Percentiles rank a stretch among this genome's conserved stretches.
Conservation (phyloP, 2,329 filamentous ascomycete genomes). For the Xenosphaeropsis pyriputrescens region DNA sequence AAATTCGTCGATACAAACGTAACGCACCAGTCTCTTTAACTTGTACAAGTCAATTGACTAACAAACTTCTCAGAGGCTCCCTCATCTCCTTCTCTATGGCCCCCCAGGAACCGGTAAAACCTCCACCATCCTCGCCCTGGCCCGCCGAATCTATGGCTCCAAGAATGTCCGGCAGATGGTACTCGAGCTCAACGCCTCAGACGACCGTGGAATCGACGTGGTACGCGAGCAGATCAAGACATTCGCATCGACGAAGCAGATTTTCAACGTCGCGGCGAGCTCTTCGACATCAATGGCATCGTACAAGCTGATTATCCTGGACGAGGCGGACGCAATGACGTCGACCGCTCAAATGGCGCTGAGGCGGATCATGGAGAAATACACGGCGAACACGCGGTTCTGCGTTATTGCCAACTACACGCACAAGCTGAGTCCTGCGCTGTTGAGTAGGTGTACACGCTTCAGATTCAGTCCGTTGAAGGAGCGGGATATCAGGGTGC, state of each 20-base stretch:
- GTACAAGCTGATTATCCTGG: slow-evolving; percentile 93
- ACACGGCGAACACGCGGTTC: slow-evolving; percentile 93
- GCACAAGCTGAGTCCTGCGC: slow-evolving; percentile 86
- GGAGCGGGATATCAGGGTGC: slow-evolving; percentile 65
- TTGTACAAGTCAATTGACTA: slow-evolving; percentile 1
- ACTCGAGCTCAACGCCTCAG: slow-evolving; percentile 90
- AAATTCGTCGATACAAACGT: slow-evolving; percentile 90
- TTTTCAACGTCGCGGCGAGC: slow-evolving; percentile 57
- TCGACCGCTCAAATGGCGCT: slow-evolving; percentile 95
- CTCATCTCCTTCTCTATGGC: slow-evolving; percentile 91
- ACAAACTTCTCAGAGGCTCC: slow-evolving; percentile 44
- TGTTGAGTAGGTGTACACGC: slow-evolving; percentile 84
- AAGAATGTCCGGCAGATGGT: slow-evolving; percentile 98
- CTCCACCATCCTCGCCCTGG: slow-evolving; percentile 86
- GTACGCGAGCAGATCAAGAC: slow-evolving; percentile 99
- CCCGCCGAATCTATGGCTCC: slow-evolving; percentile 79
- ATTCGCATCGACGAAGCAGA: slow-evolving; percentile 95
- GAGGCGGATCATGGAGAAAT: slow-evolving; percentile 96
- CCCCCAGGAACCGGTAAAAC: slow-evolving; percentile 96
- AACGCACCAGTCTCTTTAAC: slow-evolving; percentile 7
- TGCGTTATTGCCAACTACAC: slow-evolving; percentile 99
- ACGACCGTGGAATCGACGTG: slow-evolving; percentile 95
- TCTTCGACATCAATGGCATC: slow-evolving; percentile 43
- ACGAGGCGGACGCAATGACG: slow-evolving; percentile 99
- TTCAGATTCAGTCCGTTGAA: slow-evolving; percentile 93